phyloP scores from a whole-genome alignment of 129 eudicot genomes.

The Pulicaria dysenterica region DNA sequence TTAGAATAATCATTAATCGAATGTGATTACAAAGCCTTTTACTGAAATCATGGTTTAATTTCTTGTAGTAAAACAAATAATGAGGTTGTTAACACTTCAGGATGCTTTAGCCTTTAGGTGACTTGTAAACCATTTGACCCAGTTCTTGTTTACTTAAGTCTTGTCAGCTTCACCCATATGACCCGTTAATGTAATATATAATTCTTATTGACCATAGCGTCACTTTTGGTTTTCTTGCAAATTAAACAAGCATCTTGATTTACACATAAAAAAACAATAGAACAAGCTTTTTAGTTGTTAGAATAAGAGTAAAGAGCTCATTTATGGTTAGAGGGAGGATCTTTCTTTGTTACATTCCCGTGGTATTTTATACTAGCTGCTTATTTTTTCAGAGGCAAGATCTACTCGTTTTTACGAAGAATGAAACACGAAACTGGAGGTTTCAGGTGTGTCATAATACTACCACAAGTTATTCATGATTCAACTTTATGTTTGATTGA shows the following conservation, averaged over 20 bases:
- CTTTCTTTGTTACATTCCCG: conserved; percentile 9
- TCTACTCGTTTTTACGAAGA: conserved; percentile 62
- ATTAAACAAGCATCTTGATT: not conserved
- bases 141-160: not conserved
- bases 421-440: conserved; percentile 85
- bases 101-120: conserved; percentile 12
- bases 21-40: not conserved
- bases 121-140: not conserved
- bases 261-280: not conserved
- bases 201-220: not conserved
- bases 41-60: not conserved
- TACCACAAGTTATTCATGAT: conserved; percentile 2
- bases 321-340: not conserved
- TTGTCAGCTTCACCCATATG: not conserved
- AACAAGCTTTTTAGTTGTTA: not conserved
- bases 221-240: not conserved
- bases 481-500: not conserved
- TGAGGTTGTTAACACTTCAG: not conserved
- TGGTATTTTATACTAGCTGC: conserved; percentile 25
- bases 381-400: conserved; percentile 50
- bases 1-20: not conserved
- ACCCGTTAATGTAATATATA: not conserved
- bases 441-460: conserved; percentile 58
- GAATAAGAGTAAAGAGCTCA: not conserved
- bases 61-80: not conserved